Percentiles rank a stretch among this genome's conserved stretches.
Evolutionary conservation across 2,329 filamentous ascomycete genomes (phyloP).

Genomic region (Botrytis deweyae): DNA sequence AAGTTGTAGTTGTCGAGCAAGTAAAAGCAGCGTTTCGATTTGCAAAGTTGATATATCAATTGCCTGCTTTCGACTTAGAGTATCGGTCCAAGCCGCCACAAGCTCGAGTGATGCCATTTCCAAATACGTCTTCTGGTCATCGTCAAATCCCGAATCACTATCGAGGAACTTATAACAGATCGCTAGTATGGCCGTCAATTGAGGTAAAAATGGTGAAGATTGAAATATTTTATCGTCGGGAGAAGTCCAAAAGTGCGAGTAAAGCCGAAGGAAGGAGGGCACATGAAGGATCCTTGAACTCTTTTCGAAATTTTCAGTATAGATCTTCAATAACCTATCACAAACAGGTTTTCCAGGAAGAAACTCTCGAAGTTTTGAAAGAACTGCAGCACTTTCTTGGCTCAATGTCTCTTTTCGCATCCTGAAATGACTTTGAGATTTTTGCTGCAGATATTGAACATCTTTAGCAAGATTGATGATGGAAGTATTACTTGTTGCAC

Average conservation of each 20-base stretch:
- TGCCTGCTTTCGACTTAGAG: slow-evolving; percentile 18
- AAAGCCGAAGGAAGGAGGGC: slow-evolving; percentile 46
- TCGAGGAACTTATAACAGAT: slow-evolving; percentile 21
- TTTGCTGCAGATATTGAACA: slow-evolving; percentile 23
- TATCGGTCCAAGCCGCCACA: slow-evolving; percentile 25
- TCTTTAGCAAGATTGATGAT: slow-evolving; percentile 17
- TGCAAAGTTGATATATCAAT: slow-evolving; percentile 25
- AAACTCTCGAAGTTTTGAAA: slow-evolving; percentile 20
- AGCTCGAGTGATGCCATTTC: slow-evolving; percentile 19
- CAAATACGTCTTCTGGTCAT: slow-evolving; percentile 21
- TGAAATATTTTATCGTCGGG: slow-evolving; percentile 16
- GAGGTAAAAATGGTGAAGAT: slow-evolving; percentile 20
- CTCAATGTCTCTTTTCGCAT: slow-evolving; percentile 17
- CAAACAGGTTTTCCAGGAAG: slow-evolving; percentile 21
- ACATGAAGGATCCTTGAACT: slow-evolving; percentile 47
- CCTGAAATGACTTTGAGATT: slow-evolving; percentile 14
- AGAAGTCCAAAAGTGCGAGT: slow-evolving; percentile 42
- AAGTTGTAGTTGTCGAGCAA: slow-evolving; percentile 21
- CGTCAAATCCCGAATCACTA: slow-evolving; percentile 1
- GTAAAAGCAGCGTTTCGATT: slow-evolving; percentile 21
- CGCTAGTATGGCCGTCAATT: slow-evolving; percentile 23
- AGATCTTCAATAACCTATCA: slow-evolving; percentile 37
- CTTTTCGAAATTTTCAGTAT: slow-evolving; percentile 45
- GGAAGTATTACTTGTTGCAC: slow-evolving; percentile 4
- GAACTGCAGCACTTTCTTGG: slow-evolving; percentile 6